Evolutionary conservation across 1,284 basidiomycete species (phyloP).

Genomic region (Sphagnurus paluster): DNA sequence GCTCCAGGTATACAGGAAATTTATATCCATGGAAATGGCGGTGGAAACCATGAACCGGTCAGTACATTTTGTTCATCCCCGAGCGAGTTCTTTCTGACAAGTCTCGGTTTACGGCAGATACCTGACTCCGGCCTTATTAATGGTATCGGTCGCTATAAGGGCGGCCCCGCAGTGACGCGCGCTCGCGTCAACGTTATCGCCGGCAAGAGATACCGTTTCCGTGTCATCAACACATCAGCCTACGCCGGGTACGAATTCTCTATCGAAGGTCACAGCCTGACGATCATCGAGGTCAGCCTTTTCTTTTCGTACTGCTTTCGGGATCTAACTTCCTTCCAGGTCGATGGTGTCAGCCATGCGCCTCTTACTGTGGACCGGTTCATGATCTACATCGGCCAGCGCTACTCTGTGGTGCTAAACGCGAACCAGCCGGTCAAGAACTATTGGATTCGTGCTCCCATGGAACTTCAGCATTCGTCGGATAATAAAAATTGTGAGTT

Average conservation of each 20-base stretch:
- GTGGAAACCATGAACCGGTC: conserved; percentile 25
- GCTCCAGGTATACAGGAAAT: conserved; percentile 21
- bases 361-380: conserved; percentile 34
- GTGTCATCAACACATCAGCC: conserved; percentile 41
- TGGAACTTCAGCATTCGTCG: conserved; percentile 2
- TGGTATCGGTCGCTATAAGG: conserved; percentile 32
- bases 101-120: conserved; percentile 5
- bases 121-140: conserved; percentile 28
- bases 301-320: no score
- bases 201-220: conserved; percentile 42
- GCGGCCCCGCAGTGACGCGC: conserved; percentile 22
- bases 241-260: conserved; percentile 29
- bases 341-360: conserved; percentile 35
- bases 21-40: conserved; percentile 15
- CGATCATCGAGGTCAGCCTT: conserved; percentile 11
- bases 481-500: conserved; percentile 4
- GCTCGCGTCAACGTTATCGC: conserved; percentile 26
- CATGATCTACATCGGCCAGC: conserved; percentile 30
- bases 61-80: conserved; percentile 2
- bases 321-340: no score
- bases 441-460: conserved; percentile 42
- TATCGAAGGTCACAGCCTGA: conserved; percentile 6
- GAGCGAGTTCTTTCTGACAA: background rate
- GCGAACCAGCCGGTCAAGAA: conserved; percentile 33
- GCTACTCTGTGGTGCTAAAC: conserved; percentile 38